Conservation (phyloP, 176 grass and related monocot genomes). For the Thinopyrum elongatum region DNA sequence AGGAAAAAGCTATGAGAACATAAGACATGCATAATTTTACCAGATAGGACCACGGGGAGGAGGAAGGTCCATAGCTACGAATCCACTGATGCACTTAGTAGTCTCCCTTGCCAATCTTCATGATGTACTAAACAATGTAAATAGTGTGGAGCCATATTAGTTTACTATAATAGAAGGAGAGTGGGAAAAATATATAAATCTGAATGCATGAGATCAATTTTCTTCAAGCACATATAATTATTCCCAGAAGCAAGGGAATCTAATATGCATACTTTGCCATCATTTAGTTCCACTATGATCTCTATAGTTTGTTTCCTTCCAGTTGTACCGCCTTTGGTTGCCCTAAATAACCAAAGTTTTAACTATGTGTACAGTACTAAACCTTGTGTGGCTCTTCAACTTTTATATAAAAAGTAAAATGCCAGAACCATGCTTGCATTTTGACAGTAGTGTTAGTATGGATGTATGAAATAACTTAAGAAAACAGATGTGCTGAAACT, state of each 20-base stretch:
- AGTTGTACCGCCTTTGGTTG: not conserved
- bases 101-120: constrained; percentile 65
- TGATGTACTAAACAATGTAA: constrained; percentile 58
- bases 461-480: too few relatives aligned
- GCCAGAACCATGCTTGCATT: too few relatives aligned
- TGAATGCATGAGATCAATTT: not conserved
- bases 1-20: not conserved
- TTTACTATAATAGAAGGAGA: not conserved
- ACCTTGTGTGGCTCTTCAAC: not conserved
- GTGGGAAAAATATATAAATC: not conserved
- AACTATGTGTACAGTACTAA: not conserved
- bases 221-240: not conserved
- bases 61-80: constrained; percentile 76
- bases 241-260: not conserved
- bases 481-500: not conserved
- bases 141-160: not conserved
- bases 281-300: not conserved
- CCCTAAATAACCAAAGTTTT: not conserved
- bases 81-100: constrained; percentile 81
- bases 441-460: too few relatives aligned
- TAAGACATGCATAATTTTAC: constrained; percentile 36
- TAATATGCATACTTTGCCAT: not conserved
- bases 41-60: constrained; percentile 80
- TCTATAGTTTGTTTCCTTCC: not conserved
- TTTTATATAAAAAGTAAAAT: not conserved